Evolutionary conservation across 2,329 filamentous ascomycete species (phyloP).

Genomic region (Chaetomium sp.): DNA sequence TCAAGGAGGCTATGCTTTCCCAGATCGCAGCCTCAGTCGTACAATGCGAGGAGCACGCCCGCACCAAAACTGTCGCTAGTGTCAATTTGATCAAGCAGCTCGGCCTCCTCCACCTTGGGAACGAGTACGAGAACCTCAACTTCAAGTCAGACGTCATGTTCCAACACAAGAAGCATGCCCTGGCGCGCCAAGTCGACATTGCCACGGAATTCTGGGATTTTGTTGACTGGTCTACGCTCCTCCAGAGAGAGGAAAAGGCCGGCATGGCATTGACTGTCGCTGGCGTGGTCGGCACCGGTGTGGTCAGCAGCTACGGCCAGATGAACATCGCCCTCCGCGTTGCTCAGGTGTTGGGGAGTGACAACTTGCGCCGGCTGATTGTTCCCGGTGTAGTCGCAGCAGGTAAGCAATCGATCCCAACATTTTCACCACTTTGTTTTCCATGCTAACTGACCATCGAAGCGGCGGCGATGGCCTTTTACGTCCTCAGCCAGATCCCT

Average conservation of each 20-base stretch:
- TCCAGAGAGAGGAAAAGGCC: conserved; percentile 94
- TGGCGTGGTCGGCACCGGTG: conserved; percentile 78
- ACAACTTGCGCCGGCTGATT: conserved; percentile 78
- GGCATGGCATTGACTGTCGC: conserved; percentile 92
- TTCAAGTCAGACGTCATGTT: conserved; percentile 97
- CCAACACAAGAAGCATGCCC: conserved; percentile 73
- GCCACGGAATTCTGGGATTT: conserved; percentile 91
- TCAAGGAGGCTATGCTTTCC: conserved; percentile 89
- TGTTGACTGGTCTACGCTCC: conserved; percentile 79
- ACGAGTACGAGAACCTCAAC: conserved; percentile 80
- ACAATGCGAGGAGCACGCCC: conserved; percentile 83
- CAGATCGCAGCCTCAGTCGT: conserved; percentile 79
- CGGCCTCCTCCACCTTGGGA: conserved; percentile 83
- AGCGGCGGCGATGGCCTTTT: conserved; percentile 76
- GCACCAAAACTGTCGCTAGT: conserved; percentile 72
- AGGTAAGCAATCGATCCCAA: conserved; percentile 58
- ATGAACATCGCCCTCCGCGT: conserved; percentile 83
- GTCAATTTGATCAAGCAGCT: conserved; percentile 88
- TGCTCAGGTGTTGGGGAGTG: conserved; percentile 76
- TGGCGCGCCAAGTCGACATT: conserved; percentile 83
- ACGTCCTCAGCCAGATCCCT: conserved; percentile 84
- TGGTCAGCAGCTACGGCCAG: conserved; percentile 85
- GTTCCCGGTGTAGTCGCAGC: conserved; percentile 77
- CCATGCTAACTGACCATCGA: conserved; percentile 40
- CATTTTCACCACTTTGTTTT: conserved; percentile 18